phyloP scores from a whole-genome alignment of 192 early-diverging fungal species.

The Coemansia sp. region DNA sequence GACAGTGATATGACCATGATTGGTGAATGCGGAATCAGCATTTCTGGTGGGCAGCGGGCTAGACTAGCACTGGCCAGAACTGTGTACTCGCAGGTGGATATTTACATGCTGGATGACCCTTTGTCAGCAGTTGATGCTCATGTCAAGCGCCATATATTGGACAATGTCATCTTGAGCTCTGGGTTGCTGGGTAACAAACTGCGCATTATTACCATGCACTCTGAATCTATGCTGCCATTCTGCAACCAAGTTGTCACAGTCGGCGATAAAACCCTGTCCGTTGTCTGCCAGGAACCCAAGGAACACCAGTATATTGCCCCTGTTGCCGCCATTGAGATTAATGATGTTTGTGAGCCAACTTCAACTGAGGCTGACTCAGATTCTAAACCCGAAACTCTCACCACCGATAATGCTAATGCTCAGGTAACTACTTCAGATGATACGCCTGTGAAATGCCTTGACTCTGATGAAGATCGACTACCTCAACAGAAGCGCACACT shows the following conservation, averaged over 20 bases:
- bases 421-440: not conserved
- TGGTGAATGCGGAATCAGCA: constrained; percentile 22
- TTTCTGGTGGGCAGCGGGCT: constrained; percentile 23
- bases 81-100: constrained; percentile 24
- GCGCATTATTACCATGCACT: not conserved
- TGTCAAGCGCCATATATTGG: constrained; percentile 14
- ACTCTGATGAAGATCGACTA: not conserved
- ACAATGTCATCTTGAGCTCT: constrained; percentile 19
- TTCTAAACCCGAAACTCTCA: no score
- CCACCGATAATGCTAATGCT: not conserved
- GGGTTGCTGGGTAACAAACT: constrained; percentile 15
- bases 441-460: no score
- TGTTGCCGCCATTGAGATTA: not conserved
- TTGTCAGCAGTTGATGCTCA: constrained; percentile 3
- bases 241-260: constrained; percentile 6
- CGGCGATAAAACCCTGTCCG: not conserved
- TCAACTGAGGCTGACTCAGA: not conserved
- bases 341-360: not conserved
- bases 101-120: constrained; percentile 10
- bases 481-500: not conserved
- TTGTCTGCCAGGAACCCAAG: not conserved
- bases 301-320: not conserved
- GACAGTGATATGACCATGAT: constrained; percentile 8
- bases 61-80: constrained; percentile 18
- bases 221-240: constrained; percentile 9